A percentile compares a stretch with the other conserved stretches of the same genome.
These are phyloP conservation scores for Syncephalis fuscata DNA, from an alignment of 371 early-diverging fungal genomes.

Conservation along the genomic window DNA sequence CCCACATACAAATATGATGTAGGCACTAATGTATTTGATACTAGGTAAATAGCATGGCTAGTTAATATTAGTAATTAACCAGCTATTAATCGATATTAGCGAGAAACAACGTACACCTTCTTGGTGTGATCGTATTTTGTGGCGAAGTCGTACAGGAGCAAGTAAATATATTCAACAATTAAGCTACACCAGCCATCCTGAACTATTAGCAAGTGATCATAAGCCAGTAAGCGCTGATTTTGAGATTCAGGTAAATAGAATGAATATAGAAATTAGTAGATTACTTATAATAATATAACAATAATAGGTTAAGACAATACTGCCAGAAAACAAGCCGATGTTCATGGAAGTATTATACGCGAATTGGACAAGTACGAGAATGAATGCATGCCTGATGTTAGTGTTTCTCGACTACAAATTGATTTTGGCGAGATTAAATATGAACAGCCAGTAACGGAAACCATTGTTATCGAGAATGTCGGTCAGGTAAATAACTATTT, in stretches of 20 bases:
- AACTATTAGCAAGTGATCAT: slow-evolving; percentile 69
- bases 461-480: slow-evolving; percentile 50
- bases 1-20: slow-evolving; percentile 94
- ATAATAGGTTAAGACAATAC: slow-evolving; percentile 20
- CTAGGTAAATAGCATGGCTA: slow-evolving; percentile 32
- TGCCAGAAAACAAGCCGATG: slow-evolving; percentile 28
- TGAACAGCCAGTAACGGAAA: slow-evolving; percentile 25
- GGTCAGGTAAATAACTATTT: slow-evolving; percentile 26
- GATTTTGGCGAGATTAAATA: slow-evolving; percentile 71
- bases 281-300: background rate
- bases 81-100: no score
- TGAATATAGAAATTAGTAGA: background rate
- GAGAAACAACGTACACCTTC: slow-evolving; percentile 77
- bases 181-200: slow-evolving; percentile 40
- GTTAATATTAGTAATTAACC: no score
- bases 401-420: slow-evolving; percentile 33
- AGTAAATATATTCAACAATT: slow-evolving; percentile 16
- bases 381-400: slow-evolving; percentile 55
- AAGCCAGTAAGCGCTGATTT: slow-evolving; percentile 76
- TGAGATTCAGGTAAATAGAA: slow-evolving; percentile 19
- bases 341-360: slow-evolving; percentile 35
- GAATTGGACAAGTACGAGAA: slow-evolving; percentile 68
- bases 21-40: slow-evolving; percentile 67
- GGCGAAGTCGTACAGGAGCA: slow-evolving; percentile 28
- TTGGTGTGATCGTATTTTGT: slow-evolving; percentile 88